Evolutionary conservation across 2,329 filamentous ascomycete species (phyloP), one percentile per base, ranked within the genome.

Genomic region (Orbilia quercus): DNA sequence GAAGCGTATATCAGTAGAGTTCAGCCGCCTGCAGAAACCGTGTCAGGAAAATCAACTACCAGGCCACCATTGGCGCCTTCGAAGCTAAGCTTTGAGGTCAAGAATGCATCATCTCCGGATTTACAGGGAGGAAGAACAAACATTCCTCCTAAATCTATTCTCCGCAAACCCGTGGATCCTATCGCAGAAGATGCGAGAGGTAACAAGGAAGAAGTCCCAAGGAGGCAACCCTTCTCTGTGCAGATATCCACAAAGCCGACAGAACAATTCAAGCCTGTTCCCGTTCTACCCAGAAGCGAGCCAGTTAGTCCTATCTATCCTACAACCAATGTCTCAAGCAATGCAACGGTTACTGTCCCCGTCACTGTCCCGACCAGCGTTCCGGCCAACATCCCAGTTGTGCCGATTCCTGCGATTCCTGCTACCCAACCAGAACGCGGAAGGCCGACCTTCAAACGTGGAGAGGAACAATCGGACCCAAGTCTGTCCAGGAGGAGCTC

Each of bases 91-190:
- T 66, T 65, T 45, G 69, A 73, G 40, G 42, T 73, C 9, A 55
- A 51, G 28, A 73, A 34, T 47, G 50, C 60, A 11, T 60, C 69
- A 36, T 42, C 69, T 42, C 69, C 60, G 22, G 69, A 73, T 48
- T 6, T 34, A 1, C 69, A 73, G 48, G 40, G 42, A 34, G 60
- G 28, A 11, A 64, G 38, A 55, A 36, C 55, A 20, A 48, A 28
- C 18, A 40, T 51, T 28, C 60, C 69, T 25, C 69, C 69, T 14
- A 73, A 66, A 36, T 73, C 69, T n/a, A 73, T 73, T 20, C 55
- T 73, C 28, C 60, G 69, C 11, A 73, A 66, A 28, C 54, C 69
- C 11, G 44, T 73, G 44, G 69, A 73, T 7, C 16, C 50, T 7
- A 23, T 48, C 7, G 44, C 48, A 9, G 69, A 62, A 28, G 69